Evolutionary conservation across 2,329 filamentous ascomycete species (phyloP).

Genomic region (Alternaria arborescens): DNA sequence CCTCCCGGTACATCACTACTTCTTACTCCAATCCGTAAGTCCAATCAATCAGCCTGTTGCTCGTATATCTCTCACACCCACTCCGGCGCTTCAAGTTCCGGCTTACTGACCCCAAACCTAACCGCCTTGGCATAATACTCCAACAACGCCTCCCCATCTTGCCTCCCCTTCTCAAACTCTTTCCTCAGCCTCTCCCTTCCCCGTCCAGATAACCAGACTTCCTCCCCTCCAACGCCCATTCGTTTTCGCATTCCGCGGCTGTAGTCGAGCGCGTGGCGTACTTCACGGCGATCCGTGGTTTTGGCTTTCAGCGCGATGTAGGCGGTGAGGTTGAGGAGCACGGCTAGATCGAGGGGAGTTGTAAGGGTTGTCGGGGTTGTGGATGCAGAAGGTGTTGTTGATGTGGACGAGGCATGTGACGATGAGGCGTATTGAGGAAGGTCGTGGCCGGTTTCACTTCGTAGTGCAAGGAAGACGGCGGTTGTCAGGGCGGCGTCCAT

Average conservation of each 20-base stretch:
- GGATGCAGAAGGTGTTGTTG: neutral
- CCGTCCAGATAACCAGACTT: constrained; percentile 20
- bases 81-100: constrained; percentile 27
- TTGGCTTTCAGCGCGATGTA: constrained; percentile 33
- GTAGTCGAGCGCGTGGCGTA: constrained; percentile 38
- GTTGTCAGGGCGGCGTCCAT: constrained; percentile 27
- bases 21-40: neutral
- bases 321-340: constrained; percentile 31
- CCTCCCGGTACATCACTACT: neutral
- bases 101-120: constrained; percentile 31
- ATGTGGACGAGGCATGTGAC: neutral
- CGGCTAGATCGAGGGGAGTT: constrained; percentile 34
- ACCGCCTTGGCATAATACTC: constrained; percentile 38
- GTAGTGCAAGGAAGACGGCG: constrained; percentile 23
- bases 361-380: neutral
- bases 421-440: constrained; percentile 19
- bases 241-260: constrained; percentile 29
- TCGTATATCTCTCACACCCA: constrained; percentile 16
- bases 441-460: constrained; percentile 12
- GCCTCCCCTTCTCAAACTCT: constrained; percentile 25
- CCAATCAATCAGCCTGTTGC: neutral
- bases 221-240: constrained; percentile 27
- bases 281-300: constrained; percentile 28
- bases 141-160: constrained; percentile 27
- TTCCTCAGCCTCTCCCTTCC: constrained; percentile 24